phyloP scores from a whole-genome alignment of 2,329 filamentous ascomycete species.

The Curvularia eragrostidis region DNA sequence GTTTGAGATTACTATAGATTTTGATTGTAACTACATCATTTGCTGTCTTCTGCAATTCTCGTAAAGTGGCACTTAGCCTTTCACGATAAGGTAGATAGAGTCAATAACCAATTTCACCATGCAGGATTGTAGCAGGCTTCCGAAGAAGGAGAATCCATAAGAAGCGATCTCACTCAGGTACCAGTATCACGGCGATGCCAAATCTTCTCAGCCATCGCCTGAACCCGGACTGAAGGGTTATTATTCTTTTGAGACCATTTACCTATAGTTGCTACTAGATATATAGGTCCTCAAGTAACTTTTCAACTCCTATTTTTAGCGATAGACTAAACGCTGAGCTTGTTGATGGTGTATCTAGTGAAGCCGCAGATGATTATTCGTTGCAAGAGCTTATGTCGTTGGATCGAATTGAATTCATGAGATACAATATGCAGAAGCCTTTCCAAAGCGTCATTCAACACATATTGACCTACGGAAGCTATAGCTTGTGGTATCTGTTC shows the following conservation, averaged over 20 bases:
- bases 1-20: too few species aligned
- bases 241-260: not conserved
- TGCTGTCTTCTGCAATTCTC: too few species aligned
- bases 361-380: not conserved
- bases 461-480: not conserved
- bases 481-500: not conserved
- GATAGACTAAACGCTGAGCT: not conserved
- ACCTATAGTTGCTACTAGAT: too few species aligned
- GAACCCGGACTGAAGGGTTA: constrained; percentile 13
- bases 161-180: not conserved
- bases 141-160: not conserved
- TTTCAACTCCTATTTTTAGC: too few species aligned
- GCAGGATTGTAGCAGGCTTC: constrained; percentile 4
- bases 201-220: not conserved
- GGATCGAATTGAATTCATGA: not conserved
- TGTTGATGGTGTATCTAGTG: not conserved
- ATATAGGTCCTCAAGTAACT: too few species aligned
- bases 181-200: constrained; percentile 1
- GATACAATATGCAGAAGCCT: not conserved
- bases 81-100: too few species aligned
- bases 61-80: too few species aligned
- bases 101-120: constrained; percentile 12
- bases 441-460: not conserved
- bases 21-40: too few species aligned
- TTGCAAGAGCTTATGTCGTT: not conserved